Evolutionary conservation across 179 eudicot genomes (phyloP).

Genomic region (Beta macrorhiza): DNA sequence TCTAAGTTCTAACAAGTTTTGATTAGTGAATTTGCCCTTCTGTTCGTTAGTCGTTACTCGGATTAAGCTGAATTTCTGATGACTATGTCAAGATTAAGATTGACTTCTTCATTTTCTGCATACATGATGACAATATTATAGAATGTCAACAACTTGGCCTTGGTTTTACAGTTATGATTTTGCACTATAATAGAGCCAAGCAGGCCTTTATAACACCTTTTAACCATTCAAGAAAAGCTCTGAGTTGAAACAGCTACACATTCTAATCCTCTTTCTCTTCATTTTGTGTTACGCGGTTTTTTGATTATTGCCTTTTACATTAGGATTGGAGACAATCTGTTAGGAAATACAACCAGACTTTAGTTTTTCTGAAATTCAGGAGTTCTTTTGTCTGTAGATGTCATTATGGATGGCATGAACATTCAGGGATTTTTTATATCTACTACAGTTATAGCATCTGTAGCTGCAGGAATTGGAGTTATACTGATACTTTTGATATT

Average conservation of each 20-base stretch:
- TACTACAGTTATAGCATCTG: slow-evolving; percentile 41
- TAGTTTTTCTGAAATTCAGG: no score
- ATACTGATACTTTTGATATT: slow-evolving; percentile 43
- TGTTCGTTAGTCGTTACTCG: background rate
- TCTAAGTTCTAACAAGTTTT: background rate
- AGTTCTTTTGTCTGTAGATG: background rate
- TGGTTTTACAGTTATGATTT: background rate
- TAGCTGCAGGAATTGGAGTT: slow-evolving; percentile 53
- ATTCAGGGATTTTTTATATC: background rate
- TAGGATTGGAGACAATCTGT: background rate
- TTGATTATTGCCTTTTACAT: background rate
- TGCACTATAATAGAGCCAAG: slow-evolving; percentile 11
- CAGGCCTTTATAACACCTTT: background rate
- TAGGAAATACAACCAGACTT: background rate
- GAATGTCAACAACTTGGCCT: slow-evolving; percentile 16
- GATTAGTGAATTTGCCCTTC: background rate
- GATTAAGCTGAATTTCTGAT: background rate
- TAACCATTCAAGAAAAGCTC: background rate
- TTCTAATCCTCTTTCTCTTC: background rate
- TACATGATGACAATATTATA: background rate
- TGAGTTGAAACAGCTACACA: background rate
- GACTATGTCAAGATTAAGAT: background rate
- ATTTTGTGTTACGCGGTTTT: background rate
- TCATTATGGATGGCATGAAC: slow-evolving; percentile 9
- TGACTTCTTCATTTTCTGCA: slow-evolving; percentile 22